A percentile compares a stretch with the other conserved stretches of the same genome.
phyloP scores from a whole-genome alignment of 306 rosid species.

The Boehmeria nivea region DNA sequence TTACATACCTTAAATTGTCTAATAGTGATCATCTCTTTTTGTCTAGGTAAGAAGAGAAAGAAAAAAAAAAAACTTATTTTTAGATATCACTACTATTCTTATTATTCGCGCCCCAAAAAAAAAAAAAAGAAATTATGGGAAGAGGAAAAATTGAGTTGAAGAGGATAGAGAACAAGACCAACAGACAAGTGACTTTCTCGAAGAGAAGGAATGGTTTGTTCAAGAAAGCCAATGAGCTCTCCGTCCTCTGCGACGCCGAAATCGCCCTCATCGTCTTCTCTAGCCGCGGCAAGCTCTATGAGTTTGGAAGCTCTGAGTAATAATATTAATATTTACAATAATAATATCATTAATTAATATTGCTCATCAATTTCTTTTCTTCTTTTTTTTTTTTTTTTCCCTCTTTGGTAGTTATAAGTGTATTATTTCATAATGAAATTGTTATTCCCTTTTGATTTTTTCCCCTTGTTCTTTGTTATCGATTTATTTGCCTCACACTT shows the following conservation, averaged over 20 bases:
- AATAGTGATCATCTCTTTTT: neutral
- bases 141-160: slow-evolving; percentile 85
- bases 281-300: slow-evolving; percentile 76
- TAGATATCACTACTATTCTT: too few species aligned
- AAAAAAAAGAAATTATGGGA: slow-evolving; percentile 39
- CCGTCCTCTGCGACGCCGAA: slow-evolving; percentile 57
- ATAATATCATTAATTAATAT: neutral
- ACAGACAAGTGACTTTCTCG: slow-evolving; percentile 54
- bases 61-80: too few species aligned
- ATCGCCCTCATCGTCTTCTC: slow-evolving; percentile 74
- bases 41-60: neutral
- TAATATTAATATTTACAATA: too few species aligned
- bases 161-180: slow-evolving; percentile 78
- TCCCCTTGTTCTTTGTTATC: too few species aligned
- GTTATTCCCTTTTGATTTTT: too few species aligned
- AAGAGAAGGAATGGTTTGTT: slow-evolving; percentile 46
- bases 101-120: neutral
- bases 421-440: too few species aligned
- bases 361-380: neutral
- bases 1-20: neutral
- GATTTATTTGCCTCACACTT: too few species aligned
- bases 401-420: too few species aligned
- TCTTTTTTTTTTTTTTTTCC: neutral
- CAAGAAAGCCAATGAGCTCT: slow-evolving; percentile 50
- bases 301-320: slow-evolving; percentile 77